Percentiles rank a stretch among this genome's conserved stretches.
Evolutionary conservation across 2,329 filamentous ascomycete species (phyloP).

Genomic region (Beauveria bassiana): DNA sequence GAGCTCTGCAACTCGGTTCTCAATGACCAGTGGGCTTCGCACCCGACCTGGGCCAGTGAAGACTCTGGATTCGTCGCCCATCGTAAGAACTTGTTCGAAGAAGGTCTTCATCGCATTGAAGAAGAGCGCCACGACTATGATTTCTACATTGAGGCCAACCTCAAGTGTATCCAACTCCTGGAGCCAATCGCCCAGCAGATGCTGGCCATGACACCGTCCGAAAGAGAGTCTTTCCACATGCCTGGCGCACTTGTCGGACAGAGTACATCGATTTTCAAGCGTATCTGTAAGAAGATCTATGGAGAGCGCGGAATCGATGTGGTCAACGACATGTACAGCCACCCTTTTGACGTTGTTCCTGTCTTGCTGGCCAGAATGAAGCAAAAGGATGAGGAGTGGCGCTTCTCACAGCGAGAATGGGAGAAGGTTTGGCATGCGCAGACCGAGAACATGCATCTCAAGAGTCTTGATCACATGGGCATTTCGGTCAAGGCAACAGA

Average conservation of each 20-base stretch:
- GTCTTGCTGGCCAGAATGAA: conserved; percentile 84
- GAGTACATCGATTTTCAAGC: conserved; percentile 93
- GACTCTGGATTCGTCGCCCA: conserved; percentile 97
- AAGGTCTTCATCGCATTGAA: conserved; percentile 90
- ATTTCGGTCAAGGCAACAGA: conserved; percentile 82
- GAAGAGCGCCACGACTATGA: conserved; percentile 98
- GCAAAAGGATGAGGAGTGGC: conserved; percentile 96
- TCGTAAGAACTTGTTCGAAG: conserved; percentile 91
- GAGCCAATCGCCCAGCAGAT: conserved; percentile 92
- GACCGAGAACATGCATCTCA: conserved; percentile 90
- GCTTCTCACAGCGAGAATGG: conserved; percentile 94
- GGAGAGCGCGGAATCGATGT: conserved; percentile 81
- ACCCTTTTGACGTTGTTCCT: conserved; percentile 81
- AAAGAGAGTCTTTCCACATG: conserved; percentile 69
- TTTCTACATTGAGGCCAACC: conserved; percentile 93
- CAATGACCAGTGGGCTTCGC: conserved; percentile 97
- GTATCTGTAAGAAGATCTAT: conserved; percentile 96
- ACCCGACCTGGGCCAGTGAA: conserved; percentile 97
- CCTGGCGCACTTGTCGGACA: conserved; percentile 81
- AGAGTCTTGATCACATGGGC: conserved; percentile 93
- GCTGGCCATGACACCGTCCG: conserved; percentile 65
- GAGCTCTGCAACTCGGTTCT: conserved; percentile 89
- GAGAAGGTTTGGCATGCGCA: conserved; percentile 98
- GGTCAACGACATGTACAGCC: conserved; percentile 75
- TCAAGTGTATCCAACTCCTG: conserved; percentile 89